These are phyloP conservation scores for Miamiensis avidus DNA, from an alignment of 169 alveolate genomes.

Conservation along the genomic window DNA sequence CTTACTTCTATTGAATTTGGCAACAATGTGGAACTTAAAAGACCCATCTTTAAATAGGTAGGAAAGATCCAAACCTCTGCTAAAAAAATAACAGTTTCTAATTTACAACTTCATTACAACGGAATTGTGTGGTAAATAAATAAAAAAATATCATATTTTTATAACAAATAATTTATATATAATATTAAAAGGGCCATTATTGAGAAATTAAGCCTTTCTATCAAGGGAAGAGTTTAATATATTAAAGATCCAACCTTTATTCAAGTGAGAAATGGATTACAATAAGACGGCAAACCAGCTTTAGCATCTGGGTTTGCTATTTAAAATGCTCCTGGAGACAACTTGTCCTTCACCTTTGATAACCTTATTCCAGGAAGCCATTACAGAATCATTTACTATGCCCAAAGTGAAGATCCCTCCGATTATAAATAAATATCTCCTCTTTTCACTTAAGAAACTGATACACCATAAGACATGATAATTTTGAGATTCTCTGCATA, in stretches of 20 bases:
- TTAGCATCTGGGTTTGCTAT: not conserved
- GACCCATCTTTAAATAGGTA: not conserved
- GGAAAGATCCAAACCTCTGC: not conserved
- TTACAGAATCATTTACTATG: not conserved
- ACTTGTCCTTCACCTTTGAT: not conserved
- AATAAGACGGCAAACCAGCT: not conserved
- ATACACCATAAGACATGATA: not conserved
- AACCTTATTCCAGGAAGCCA: not conserved
- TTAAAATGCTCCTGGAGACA: not conserved
- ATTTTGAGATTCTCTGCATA: too few relatives aligned
- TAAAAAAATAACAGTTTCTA: not conserved
- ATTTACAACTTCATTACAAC: too few relatives aligned
- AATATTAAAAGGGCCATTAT: too few relatives aligned
- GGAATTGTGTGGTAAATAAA: not conserved
- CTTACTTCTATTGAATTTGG: too few relatives aligned
- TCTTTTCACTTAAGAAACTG: not conserved
- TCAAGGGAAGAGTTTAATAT: not conserved
- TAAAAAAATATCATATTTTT: not conserved
- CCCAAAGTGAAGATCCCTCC: not conserved
- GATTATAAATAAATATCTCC: not conserved
- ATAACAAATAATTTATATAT: too few relatives aligned
- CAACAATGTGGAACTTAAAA: not conserved
- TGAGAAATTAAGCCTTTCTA: not conserved
- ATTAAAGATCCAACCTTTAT: not conserved
- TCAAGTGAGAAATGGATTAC: not conserved